These are phyloP conservation scores for Verticillium isaacii DNA, from an alignment of 2,329 filamentous ascomycete genomes.

Conservation along the genomic window DNA sequence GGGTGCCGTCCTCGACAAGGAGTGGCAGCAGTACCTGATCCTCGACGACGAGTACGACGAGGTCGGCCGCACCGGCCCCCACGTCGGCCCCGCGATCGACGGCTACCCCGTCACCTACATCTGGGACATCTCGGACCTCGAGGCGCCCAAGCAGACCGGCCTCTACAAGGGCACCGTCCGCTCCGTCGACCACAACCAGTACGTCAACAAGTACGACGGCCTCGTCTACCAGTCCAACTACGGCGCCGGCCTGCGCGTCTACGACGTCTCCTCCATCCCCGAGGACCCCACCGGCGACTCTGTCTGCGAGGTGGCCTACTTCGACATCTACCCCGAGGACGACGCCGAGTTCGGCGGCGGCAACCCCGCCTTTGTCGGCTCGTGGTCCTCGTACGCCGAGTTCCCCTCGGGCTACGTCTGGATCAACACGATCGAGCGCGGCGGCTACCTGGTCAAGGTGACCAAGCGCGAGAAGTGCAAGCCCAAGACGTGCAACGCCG, in stretches of 20 bases:
- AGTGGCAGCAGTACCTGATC: slow-evolving; percentile 34
- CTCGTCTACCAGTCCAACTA: slow-evolving; percentile 40
- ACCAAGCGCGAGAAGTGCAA: slow-evolving; percentile 11
- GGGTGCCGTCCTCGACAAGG: slow-evolving; percentile 42
- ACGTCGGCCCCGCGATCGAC: slow-evolving; percentile 31
- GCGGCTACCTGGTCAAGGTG: slow-evolving; percentile 31
- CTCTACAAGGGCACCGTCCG: slow-evolving; percentile 28
- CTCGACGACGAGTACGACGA: slow-evolving; percentile 44
- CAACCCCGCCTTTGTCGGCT: slow-evolving; percentile 28
- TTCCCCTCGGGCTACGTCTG: slow-evolving; percentile 33
- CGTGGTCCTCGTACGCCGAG: slow-evolving; percentile 38
- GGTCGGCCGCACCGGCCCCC: slow-evolving; percentile 24
- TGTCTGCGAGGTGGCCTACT: slow-evolving; percentile 37
- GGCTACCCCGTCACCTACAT: slow-evolving; percentile 43
- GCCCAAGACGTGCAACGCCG: slow-evolving; percentile 10
- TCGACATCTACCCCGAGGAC: slow-evolving; percentile 42
- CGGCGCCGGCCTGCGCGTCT: slow-evolving; percentile 30
- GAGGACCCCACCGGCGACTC: slow-evolving; percentile 27
- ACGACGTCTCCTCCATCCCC: slow-evolving; percentile 24
- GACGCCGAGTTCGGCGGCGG: slow-evolving; percentile 28
- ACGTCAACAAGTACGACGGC: slow-evolving; percentile 28
- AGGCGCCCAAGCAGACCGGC: slow-evolving; percentile 35
- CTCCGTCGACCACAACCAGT: slow-evolving; percentile 40
- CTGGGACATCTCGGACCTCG: slow-evolving; percentile 39
- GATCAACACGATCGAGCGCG: slow-evolving; percentile 36